phyloP scores from a whole-genome alignment of 208 protist genomes.

The Leishmania arabica region DNA sequence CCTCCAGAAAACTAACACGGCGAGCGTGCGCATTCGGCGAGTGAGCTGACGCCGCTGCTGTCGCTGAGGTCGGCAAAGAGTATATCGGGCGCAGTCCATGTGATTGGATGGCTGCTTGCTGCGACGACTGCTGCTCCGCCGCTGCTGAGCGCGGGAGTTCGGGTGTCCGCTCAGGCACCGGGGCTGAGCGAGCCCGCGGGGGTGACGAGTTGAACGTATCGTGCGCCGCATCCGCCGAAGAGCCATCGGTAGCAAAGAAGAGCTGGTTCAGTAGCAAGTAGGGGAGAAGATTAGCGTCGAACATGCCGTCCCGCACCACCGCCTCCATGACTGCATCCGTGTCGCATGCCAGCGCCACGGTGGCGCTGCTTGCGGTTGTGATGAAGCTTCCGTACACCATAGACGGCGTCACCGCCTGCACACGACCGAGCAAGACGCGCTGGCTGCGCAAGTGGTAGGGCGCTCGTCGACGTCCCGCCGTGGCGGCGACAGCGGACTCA shows the following conservation, averaged over 20 bases:
- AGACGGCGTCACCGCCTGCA: constrained; percentile 27
- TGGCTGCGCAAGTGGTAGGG: constrained; percentile 24
- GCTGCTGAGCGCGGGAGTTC: neutral
- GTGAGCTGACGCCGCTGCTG: constrained; percentile 5
- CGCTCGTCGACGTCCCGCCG: neutral
- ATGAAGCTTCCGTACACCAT: constrained; percentile 20
- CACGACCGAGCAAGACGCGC: constrained; percentile 32
- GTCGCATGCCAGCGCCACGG: neutral
- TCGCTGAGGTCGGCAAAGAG: neutral
- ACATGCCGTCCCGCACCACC: neutral
- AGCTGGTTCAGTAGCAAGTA: constrained; percentile 30
- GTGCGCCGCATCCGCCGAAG: neutral
- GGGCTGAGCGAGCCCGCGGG: neutral
- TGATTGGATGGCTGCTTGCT: neutral
- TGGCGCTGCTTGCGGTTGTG: neutral
- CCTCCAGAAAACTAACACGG: constrained; percentile 12
- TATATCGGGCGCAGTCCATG: neutral
- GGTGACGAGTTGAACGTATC: neutral
- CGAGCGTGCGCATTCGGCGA: neutral
- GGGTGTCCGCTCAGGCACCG: neutral
- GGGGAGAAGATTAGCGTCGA: constrained; percentile 12
- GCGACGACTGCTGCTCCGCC: neutral
- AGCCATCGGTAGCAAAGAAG: constrained; percentile 11
- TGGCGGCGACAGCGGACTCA: neutral
- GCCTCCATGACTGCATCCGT: neutral